Base-by-base conservation (phyloP, 2,329 filamentous ascomycete genomes). In the Phialophora verrucosa region DNA sequence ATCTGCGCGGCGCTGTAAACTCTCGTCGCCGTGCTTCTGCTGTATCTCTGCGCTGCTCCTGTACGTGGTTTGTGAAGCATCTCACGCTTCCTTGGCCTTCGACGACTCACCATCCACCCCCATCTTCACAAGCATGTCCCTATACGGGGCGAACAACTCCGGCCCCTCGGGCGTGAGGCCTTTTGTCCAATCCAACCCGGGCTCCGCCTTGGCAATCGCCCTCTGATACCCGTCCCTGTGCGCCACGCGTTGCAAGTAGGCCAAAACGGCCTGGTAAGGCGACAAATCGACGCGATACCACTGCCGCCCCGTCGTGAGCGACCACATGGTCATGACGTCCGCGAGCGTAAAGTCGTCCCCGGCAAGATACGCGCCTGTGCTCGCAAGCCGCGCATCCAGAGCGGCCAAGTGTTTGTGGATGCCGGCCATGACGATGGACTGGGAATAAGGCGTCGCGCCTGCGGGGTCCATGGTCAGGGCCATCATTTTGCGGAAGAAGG, bases 241-340 rank as follows among this genome's bases (percentile, higher is more conserved):
- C 0, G 77, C 76, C 10, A 85, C 73, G 3, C 83, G 76, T 70
- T 78, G 63, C 32, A 87, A 71, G 67, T 83, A 88, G 0, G 67
- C 70, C 35, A 86, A 57, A 5, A 87, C 77, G 55, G 79, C 78
- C 1, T 74, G 69, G 68, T 84, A 83, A 0, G 71, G 74, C 1
- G 66, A 69, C 57, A 87, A 69, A 58, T 80, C 77, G 53, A 77
- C 78, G 1, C 80, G 79, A 27, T 76, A 75, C 69, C 86, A 89
- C 57, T 80, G 78, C 17, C 88, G 79, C 81, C 87, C 83, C 1
- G 87, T 90, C 0, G 87, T 89, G 38, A 91, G 76, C 14, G 81
- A 79, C 72, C 84, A 89, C 0, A 88, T 81, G 4, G 78, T 78
- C 87, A 91, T 90, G 47, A 90, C 79, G 75, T 91, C 89, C 1